A percentile compares a stretch with the other conserved stretches of the same genome.
These are phyloP conservation scores for Apostasia shenzhenica DNA, from an alignment of 106 monocot species.

Conservation along the genomic window DNA sequence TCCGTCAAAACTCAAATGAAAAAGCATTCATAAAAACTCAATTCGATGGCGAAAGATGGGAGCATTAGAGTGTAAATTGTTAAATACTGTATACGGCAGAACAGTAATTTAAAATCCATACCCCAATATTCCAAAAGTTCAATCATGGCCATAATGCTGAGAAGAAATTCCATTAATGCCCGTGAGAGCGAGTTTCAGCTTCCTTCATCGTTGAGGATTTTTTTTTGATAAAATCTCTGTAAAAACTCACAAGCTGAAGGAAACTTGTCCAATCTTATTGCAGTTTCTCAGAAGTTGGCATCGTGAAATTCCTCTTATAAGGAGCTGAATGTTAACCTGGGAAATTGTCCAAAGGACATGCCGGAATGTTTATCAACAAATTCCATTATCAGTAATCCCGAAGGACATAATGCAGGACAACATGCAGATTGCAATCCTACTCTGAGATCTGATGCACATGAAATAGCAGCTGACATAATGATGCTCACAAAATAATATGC, in stretches of 20 bases:
- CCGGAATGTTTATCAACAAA: slow-evolving; percentile 95
- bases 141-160: slow-evolving; percentile 55
- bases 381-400: slow-evolving; percentile 92
- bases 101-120: slow-evolving; percentile 12
- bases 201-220: slow-evolving; percentile 37
- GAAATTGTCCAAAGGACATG: slow-evolving; percentile 13
- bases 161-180: slow-evolving; percentile 65
- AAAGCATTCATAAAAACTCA: no score
- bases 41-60: no score
- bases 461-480: no score
- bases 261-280: neutral
- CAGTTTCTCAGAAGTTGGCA: neutral
- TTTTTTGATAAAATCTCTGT: slow-evolving; percentile 56
- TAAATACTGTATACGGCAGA: neutral
- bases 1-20: no score
- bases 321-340: slow-evolving; percentile 3
- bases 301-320: neutral
- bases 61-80: neutral
- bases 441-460: no score
- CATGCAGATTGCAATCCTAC: no score
- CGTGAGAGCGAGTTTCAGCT: slow-evolving; percentile 50
- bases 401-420: slow-evolving; percentile 26
- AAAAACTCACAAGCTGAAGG: slow-evolving; percentile 62
- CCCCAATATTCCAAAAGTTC: slow-evolving; percentile 66
- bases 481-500: no score